Conservation (phyloP, 106 monocot genomes). For the Dendrobium nobile region DNA sequence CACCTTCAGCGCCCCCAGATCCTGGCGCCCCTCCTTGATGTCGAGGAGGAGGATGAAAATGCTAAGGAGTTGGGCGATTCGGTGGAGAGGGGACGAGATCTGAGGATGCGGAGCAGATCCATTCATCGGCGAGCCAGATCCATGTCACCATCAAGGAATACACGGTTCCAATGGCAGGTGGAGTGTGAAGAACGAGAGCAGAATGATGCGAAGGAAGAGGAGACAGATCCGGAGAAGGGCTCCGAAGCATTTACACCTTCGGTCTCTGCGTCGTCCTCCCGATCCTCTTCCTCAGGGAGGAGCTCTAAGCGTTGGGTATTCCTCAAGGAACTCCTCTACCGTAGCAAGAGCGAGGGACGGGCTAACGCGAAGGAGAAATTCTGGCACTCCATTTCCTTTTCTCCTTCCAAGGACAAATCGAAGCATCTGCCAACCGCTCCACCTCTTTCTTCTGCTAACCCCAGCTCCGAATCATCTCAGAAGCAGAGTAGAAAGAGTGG, state of each 20-base stretch:
- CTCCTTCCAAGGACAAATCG: constrained; percentile 11
- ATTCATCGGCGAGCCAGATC: constrained; percentile 79
- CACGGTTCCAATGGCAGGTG: constrained; percentile 33
- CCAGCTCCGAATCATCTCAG: not conserved
- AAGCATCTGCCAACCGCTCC: constrained; percentile 1
- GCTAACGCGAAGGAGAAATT: constrained; percentile 54
- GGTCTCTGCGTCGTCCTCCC: constrained; percentile 38
- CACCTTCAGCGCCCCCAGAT: constrained; percentile 47
- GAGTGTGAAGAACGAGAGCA: constrained; percentile 22
- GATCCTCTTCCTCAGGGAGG: constrained; percentile 55
- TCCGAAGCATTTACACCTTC: constrained; percentile 19
- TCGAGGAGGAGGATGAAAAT: constrained; percentile 37
- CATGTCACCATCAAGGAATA: constrained; percentile 68
- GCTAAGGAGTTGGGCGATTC: constrained; percentile 5
- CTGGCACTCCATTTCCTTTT: constrained; percentile 62
- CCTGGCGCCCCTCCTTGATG: constrained; percentile 44
- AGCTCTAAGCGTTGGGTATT: constrained; percentile 89
- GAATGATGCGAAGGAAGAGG: constrained; percentile 3
- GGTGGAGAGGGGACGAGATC: constrained; percentile 39
- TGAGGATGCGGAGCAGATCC: constrained; percentile 65
- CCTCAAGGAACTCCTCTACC: constrained; percentile 84
- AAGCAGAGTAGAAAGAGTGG: not conserved
- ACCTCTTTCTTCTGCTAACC: not conserved
- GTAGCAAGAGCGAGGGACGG: constrained; percentile 95
- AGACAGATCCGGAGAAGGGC: constrained; percentile 22